Conservation (phyloP, 345 rosid species). For the Eucalyptus rudis region DNA sequence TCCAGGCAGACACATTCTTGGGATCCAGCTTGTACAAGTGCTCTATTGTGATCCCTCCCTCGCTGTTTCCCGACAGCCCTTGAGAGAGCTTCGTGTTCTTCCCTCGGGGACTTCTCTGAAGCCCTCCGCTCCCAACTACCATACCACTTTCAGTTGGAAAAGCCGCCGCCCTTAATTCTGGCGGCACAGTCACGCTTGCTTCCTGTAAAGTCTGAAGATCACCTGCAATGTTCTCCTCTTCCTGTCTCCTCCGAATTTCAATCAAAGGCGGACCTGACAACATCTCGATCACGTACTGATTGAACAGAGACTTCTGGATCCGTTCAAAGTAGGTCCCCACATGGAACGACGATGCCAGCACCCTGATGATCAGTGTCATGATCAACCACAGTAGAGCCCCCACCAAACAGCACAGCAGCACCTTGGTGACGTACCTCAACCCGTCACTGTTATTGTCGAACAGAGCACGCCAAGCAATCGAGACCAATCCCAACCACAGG, state of each 20-base stretch:
- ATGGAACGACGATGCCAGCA: conserved; percentile 81
- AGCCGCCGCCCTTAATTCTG: conserved; percentile 14
- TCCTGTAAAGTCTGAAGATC: conserved; percentile 26
- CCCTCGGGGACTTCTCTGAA: conserved; percentile 25
- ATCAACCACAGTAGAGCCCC: conserved; percentile 69
- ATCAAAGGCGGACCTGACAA: conserved; percentile 71
- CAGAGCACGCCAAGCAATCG: too few species aligned
- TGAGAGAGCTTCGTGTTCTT: conserved; percentile 41
- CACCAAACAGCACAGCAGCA: conserved; percentile 52
- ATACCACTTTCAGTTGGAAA: conserved; percentile 9
- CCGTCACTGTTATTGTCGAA: background rate
- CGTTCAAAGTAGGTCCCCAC: conserved; percentile 84
- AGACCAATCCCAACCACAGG: too few species aligned
- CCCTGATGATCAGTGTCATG: conserved; percentile 73
- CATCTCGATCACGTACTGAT: conserved; percentile 61
- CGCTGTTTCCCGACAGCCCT: conserved; percentile 22
- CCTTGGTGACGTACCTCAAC: conserved; percentile 37
- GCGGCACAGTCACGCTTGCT: conserved; percentile 29
- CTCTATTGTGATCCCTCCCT: conserved; percentile 47
- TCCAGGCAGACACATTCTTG: conserved; percentile 88
- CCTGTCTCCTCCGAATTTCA: conserved; percentile 31
- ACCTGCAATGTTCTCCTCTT: conserved; percentile 22
- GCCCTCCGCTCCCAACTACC: conserved; percentile 26
- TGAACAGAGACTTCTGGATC: conserved; percentile 78
- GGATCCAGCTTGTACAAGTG: conserved; percentile 62